Evolutionary conservation across 2,329 filamentous ascomycete genomes (phyloP).

Genomic region (Colletotrichum limetticola): DNA sequence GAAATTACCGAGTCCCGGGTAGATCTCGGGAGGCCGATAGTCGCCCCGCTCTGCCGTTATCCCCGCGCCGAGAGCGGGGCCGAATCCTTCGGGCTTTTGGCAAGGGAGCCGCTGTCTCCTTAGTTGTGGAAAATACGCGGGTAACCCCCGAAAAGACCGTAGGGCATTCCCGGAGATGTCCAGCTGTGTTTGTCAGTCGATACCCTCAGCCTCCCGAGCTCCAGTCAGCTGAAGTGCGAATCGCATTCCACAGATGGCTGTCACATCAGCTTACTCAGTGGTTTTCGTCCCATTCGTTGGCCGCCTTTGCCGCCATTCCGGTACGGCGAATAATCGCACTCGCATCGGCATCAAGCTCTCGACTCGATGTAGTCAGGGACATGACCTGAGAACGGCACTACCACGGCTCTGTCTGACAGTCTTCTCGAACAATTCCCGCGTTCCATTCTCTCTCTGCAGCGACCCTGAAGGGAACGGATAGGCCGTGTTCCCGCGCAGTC

Average conservation of each 20-base stretch:
- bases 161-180: background rate
- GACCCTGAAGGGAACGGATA: background rate
- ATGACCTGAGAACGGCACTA: background rate
- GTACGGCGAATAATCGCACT: slow-evolving; percentile 5
- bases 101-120: background rate
- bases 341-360: slow-evolving; percentile 10
- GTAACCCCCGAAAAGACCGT: background rate
- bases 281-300: background rate
- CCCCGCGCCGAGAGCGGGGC: slow-evolving; percentile 12
- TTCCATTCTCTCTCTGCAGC: slow-evolving; percentile 8
- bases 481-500: background rate
- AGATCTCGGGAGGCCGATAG: background rate
- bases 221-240: slow-evolving; percentile 11
- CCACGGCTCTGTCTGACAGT: slow-evolving; percentile 6
- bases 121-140: background rate
- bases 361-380: background rate
- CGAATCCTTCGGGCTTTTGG: slow-evolving; percentile 11
- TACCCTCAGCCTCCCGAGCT: background rate
- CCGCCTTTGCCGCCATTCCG: background rate
- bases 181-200: slow-evolving; percentile 1
- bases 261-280: background rate
- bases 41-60: background rate
- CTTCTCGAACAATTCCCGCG: slow-evolving; percentile 20
- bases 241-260: slow-evolving; percentile 13
- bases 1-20: background rate